Percentiles rank a stretch among this genome's conserved stretches.
Conservation (phyloP, 2,329 filamentous ascomycete genomes). For the Neopestalotiopsis clavispora region DNA sequence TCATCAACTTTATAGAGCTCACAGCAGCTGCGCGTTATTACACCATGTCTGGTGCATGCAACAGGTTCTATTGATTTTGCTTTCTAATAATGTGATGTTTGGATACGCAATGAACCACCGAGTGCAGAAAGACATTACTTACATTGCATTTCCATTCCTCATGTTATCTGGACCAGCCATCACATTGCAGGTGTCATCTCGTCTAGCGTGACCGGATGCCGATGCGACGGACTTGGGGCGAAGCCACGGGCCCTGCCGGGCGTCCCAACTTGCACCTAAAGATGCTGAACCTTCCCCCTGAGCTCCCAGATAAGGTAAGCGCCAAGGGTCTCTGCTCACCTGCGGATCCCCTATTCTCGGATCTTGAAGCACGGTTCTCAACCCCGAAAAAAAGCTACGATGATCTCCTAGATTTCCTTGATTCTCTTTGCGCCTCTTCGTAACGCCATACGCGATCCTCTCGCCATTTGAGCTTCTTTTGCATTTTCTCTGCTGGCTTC, state of each 20-base stretch:
- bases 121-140: background rate
- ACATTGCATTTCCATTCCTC: no score
- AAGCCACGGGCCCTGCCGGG: background rate
- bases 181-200: background rate
- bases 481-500: conserved; percentile 25
- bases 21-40: no score
- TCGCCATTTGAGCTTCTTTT: background rate
- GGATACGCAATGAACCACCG: no score
- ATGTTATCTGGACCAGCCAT: no score
- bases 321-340: background rate
- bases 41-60: no score
- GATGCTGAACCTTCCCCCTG: background rate
- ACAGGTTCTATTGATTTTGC: no score
- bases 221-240: background rate
- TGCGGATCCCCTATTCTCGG: conserved; percentile 26
- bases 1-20: no score
- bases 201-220: background rate
- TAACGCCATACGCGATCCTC: conserved; percentile 22
- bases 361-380: background rate
- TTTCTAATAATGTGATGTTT: no score
- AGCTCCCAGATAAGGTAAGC: background rate
- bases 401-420: conserved; percentile 17
- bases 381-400: conserved; percentile 16
- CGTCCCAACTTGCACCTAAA: conserved; percentile 17
- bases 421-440: conserved; percentile 15